Percentiles rank a stretch among this genome's conserved stretches.
Conservation (phyloP, 768 basidiomycete genomes). For the Pisolithus microcarpus region DNA sequence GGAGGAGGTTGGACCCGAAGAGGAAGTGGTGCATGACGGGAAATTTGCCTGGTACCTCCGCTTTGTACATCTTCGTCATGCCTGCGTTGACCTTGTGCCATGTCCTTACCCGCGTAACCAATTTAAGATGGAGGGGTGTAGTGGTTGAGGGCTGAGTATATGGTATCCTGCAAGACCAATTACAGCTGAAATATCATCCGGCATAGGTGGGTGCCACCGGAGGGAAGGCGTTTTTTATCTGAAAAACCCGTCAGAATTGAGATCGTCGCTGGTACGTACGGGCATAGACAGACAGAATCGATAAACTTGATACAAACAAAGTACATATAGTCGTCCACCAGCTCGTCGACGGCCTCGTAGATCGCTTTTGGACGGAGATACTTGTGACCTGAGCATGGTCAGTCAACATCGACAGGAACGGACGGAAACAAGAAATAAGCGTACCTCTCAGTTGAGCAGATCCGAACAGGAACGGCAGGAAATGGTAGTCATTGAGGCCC, state of each 20-base stretch:
- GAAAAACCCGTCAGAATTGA: background rate
- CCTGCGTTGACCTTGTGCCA: constrained; percentile 97
- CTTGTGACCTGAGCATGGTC: constrained; percentile 57
- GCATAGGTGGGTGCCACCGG: constrained; percentile 98
- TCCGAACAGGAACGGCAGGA: constrained; percentile 86
- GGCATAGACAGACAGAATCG: too few relatives aligned
- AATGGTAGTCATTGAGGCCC: constrained; percentile 97
- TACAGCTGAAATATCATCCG: constrained; percentile 91
- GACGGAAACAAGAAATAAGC: constrained; percentile 2
- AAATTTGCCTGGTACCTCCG: constrained; percentile 92
- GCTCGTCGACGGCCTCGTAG: constrained; percentile 88
- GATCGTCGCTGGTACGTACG: too few relatives aligned
- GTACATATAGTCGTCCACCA: constrained; percentile 91
- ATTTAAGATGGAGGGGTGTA: background rate
- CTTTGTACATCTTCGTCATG: constrained; percentile 96
- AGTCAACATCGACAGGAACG: background rate
- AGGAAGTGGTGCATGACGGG: constrained; percentile 59
- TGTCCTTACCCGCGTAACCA: constrained; percentile 55
- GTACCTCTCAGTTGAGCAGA: constrained; percentile 66
- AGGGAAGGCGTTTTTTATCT: constrained; percentile 91
- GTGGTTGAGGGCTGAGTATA: background rate
- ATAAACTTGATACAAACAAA: constrained; percentile 60
- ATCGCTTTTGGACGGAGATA: constrained; percentile 89
- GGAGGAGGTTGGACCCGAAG: constrained; percentile 46
- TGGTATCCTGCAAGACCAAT: constrained; percentile 35